These are phyloP conservation scores for Avicennia marina DNA, from an alignment of 257 asterid genomes.

Conservation along the genomic window DNA sequence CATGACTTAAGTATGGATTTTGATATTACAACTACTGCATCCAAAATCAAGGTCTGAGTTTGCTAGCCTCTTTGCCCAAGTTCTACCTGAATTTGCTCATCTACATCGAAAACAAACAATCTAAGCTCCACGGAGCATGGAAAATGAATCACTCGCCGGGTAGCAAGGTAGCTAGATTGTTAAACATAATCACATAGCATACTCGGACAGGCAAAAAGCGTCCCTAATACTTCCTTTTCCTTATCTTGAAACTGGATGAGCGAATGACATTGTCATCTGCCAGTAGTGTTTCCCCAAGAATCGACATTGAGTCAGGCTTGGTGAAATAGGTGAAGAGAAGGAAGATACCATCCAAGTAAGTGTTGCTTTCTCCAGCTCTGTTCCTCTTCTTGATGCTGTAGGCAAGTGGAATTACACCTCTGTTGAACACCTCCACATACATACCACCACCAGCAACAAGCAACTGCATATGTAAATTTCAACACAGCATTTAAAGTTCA, in stretches of 20 bases:
- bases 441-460: slow-evolving; percentile 94
- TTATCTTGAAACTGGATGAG: slow-evolving; percentile 70
- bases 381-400: slow-evolving; percentile 77
- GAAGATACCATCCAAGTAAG: slow-evolving; percentile 88
- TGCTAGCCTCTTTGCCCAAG: too few species aligned
- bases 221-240: slow-evolving; percentile 82
- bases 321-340: slow-evolving; percentile 92
- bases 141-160: too few species aligned
- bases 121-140: too few species aligned
- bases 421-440: slow-evolving; percentile 94
- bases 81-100: too few species aligned
- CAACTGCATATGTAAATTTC: slow-evolving; percentile 44
- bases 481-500: background rate
- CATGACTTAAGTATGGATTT: too few species aligned
- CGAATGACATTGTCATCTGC: slow-evolving; percentile 77
- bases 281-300: slow-evolving; percentile 44
- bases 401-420: slow-evolving; percentile 94
- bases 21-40: too few species aligned
- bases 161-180: too few species aligned
- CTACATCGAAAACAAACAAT: too few species aligned
- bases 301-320: slow-evolving; percentile 62
- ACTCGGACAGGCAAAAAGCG: too few species aligned
- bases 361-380: slow-evolving; percentile 88
- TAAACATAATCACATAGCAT: too few species aligned
- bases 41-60: too few species aligned